Evolutionary conservation across 257 asterid genomes (phyloP), one percentile per base, ranked within the genome.

Genomic region (Ajuga chamaepitys): DNA sequence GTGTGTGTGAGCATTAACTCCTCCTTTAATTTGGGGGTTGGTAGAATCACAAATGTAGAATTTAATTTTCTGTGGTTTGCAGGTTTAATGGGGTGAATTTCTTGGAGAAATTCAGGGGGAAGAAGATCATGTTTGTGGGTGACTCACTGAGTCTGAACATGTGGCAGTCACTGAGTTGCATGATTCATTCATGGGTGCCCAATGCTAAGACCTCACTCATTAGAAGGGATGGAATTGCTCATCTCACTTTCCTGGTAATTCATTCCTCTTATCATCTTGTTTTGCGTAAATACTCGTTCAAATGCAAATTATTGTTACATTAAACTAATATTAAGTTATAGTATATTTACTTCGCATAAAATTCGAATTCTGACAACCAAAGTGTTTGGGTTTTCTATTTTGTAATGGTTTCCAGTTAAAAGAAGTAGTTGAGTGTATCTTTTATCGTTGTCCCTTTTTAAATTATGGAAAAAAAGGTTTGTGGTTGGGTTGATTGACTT

Each of bases 131-230:
- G 97, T 93, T 89, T 47, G 99, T 93, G 37, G 99, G 99, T 1
- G 99, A 93, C 72, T 93, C 99, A 67, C 72, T 93, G 86, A 89
- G 99, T 83, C 72, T 80, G 75, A 93, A 93, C 83, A 89, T 89
- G 86, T 93, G 99, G 99, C 85, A 89, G 34, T 93, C 99, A 9
- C 67, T 93, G 79, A 85, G 94, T 77, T 93, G 99, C 80, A 78
- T 90, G 95, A 79, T 93, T 61, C 97, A 89, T 40, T 80, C 99
- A 13, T 74, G 77, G 83, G 85, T 81, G 22, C 97, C 99, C 0
- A 76, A 48, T 4, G 75, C 91, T 0, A 74, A 58, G 69, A 77
- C 86, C 42, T 72, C 85, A 24, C 28, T 85, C 37, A 44, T 80
- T 7, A 57, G 66, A 46, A 79, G 70, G n/a, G 79, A 78, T 1